Evolutionary conservation across 1,284 basidiomycete genomes (phyloP).

Genomic region (Puccinia horiana): DNA sequence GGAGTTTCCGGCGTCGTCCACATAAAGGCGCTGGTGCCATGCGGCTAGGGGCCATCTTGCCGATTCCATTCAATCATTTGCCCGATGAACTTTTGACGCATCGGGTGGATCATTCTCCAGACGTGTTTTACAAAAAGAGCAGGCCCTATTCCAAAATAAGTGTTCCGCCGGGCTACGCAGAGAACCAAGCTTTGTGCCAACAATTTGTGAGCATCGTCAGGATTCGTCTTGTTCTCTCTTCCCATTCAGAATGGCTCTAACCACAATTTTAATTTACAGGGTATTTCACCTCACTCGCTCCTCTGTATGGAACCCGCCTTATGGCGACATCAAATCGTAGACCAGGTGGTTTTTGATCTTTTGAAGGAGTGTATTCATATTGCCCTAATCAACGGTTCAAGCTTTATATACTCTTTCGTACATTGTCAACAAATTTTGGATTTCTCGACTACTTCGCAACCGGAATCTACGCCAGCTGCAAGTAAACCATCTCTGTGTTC

Average conservation of each 20-base stretch:
- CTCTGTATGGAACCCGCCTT: slow-evolving; percentile 39
- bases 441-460: not conserved
- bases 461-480: not conserved
- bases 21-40: slow-evolving; percentile 8
- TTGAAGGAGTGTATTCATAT: slow-evolving; percentile 14
- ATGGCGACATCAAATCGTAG: slow-evolving; percentile 37
- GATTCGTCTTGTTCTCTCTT: not conserved
- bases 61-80: not conserved
- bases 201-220: slow-evolving; percentile 32
- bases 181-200: slow-evolving; percentile 29
- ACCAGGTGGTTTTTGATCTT: slow-evolving; percentile 25
- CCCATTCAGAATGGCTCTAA: not conserved
- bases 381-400: slow-evolving; percentile 20
- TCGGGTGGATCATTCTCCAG: slow-evolving; percentile 18
- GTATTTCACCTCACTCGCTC: slow-evolving; percentile 30
- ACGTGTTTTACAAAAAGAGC: slow-evolving; percentile 23
- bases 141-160: slow-evolving; percentile 21
- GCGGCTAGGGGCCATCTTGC: not conserved
- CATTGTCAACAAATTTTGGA: slow-evolving; percentile 7
- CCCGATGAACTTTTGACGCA: slow-evolving; percentile 24
- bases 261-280: not conserved
- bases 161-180: slow-evolving; percentile 24
- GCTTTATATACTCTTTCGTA: slow-evolving; percentile 17
- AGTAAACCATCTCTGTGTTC: not conserved
- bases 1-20: not conserved